Percentiles rank a stretch among this genome's conserved stretches.
phyloP scores from a whole-genome alignment of 1,284 basidiomycete species.

The Ganoderma leucocontextum region DNA sequence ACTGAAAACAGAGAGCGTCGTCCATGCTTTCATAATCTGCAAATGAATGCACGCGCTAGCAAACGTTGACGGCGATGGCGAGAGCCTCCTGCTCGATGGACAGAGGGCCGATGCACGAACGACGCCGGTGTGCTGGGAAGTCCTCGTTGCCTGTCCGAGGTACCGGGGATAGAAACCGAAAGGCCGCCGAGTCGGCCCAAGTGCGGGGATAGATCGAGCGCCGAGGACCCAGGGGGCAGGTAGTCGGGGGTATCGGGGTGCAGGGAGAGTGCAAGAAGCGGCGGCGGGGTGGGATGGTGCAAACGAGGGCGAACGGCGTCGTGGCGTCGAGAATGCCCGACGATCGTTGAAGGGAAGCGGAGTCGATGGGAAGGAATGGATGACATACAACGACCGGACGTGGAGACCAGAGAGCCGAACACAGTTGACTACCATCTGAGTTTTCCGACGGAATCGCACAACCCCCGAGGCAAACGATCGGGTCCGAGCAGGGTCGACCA shows the following conservation, averaged over 20 bases:
- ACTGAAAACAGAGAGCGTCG: background rate
- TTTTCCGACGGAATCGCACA: constrained; percentile 10
- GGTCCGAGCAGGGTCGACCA: constrained; percentile 1
- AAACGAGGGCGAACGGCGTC: constrained; percentile 5
- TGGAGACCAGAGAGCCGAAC: constrained; percentile 10
- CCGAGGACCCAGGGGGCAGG: background rate
- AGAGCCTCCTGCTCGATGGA: background rate
- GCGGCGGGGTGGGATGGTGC: constrained; percentile 1
- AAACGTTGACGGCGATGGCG: background rate
- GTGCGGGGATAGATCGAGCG: constrained; percentile 5
- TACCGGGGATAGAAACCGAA: background rate
- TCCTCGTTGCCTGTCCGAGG: background rate
- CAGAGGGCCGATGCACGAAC: constrained; percentile 3
- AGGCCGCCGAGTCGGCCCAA: constrained; percentile 2
- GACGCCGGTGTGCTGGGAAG: background rate
- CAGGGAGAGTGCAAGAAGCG: constrained; percentile 1
- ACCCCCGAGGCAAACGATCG: background rate
- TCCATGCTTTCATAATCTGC: background rate
- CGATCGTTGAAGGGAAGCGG: constrained; percentile 7
- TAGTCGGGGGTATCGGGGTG: background rate
- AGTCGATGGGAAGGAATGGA: background rate
- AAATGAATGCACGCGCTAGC: constrained; percentile 1
- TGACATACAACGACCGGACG: constrained; percentile 1
- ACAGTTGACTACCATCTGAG: background rate
- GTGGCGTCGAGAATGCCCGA: background rate